Percentiles rank a stretch among this genome's conserved stretches.
phyloP scores from a whole-genome alignment of 768 basidiomycete species.

The Austroboletus eburneus region DNA sequence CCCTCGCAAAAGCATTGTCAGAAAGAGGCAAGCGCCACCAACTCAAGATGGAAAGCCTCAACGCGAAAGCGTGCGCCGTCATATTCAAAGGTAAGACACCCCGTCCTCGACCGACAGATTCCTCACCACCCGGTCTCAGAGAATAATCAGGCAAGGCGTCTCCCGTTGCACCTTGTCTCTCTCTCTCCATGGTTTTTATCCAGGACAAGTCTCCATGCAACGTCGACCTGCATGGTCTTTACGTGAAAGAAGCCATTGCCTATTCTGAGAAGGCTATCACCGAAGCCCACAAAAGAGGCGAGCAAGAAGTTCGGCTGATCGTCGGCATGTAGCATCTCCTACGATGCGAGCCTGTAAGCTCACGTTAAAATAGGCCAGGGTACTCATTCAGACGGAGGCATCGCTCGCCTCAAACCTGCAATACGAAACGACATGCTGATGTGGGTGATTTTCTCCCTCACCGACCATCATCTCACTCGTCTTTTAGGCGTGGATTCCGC shows the following conservation, averaged over 20 bases:
- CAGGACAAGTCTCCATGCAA: conserved; percentile 64
- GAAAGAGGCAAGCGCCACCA: conserved; percentile 77
- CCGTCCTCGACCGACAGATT: neutral
- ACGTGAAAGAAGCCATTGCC: no score
- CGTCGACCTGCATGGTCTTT: conserved; percentile 88
- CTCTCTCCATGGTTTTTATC: neutral
- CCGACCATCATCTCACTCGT: neutral
- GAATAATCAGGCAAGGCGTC: conserved; percentile 68
- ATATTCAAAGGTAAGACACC: conserved; percentile 59
- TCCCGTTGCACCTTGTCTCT: no score
- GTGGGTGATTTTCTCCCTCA: no score
- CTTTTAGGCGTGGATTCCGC: conserved; percentile 57
- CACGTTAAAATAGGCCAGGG: conserved; percentile 63
- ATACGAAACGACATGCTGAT: conserved; percentile 78
- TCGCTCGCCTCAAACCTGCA: conserved; percentile 85
- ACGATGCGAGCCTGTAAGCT: neutral
- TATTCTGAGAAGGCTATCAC: conserved; percentile 70
- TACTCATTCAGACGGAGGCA: conserved; percentile 71
- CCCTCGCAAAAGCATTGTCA: conserved; percentile 74
- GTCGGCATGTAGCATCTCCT: conserved; percentile 57
- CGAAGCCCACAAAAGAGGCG: conserved; percentile 56
- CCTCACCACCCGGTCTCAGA: conserved; percentile 37
- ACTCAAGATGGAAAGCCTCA: conserved; percentile 66
- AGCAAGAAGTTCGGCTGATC: conserved; percentile 68
- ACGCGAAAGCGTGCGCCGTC: conserved; percentile 79